Conservation (phyloP, 1,284 basidiomycete genomes). For the Papiliotrema laurentii region DNA sequence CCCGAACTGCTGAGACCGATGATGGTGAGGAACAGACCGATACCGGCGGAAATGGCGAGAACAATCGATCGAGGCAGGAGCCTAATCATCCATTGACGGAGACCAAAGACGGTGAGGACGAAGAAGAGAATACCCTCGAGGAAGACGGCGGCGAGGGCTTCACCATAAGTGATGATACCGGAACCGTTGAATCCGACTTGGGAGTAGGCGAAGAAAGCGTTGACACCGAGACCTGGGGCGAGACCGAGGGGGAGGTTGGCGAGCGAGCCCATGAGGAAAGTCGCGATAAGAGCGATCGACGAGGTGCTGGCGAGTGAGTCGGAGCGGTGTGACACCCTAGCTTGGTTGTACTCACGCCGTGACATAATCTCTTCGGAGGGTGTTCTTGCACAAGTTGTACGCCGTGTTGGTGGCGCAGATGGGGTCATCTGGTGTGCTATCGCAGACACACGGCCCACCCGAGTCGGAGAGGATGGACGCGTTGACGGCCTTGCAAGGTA, state of each 20-base stretch:
- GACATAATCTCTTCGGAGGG: constrained; percentile 60
- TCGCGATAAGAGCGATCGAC: constrained; percentile 67
- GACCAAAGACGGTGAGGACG: constrained; percentile 70
- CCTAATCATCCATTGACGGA: constrained; percentile 85
- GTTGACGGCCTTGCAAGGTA: constrained; percentile 33
- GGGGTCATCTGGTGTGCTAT: constrained; percentile 40
- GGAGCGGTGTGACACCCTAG: too few relatives aligned
- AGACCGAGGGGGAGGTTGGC: constrained; percentile 78
- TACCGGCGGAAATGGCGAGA: constrained; percentile 11
- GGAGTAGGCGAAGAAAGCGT: constrained; percentile 87
- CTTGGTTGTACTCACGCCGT: too few relatives aligned
- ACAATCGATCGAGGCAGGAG: constrained; percentile 78
- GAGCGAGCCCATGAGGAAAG: constrained; percentile 73
- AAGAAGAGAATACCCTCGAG: constrained; percentile 86
- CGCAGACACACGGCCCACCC: constrained; percentile 78
- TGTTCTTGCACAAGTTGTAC: constrained; percentile 64
- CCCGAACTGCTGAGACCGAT: constrained; percentile 59
- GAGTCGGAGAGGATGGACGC: constrained; percentile 64
- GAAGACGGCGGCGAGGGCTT: constrained; percentile 84
- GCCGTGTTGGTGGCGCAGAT: constrained; percentile 54
- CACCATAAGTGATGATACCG: constrained; percentile 69
- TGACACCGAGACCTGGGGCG: constrained; percentile 67
- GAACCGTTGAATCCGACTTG: constrained; percentile 61
- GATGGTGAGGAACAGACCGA: constrained; percentile 20
- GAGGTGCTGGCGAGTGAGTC: too few relatives aligned